Percentiles rank a stretch among this genome's conserved stretches.
Evolutionary conservation across 768 basidiomycete species (phyloP).

Genomic region (Phallus indusiatus): DNA sequence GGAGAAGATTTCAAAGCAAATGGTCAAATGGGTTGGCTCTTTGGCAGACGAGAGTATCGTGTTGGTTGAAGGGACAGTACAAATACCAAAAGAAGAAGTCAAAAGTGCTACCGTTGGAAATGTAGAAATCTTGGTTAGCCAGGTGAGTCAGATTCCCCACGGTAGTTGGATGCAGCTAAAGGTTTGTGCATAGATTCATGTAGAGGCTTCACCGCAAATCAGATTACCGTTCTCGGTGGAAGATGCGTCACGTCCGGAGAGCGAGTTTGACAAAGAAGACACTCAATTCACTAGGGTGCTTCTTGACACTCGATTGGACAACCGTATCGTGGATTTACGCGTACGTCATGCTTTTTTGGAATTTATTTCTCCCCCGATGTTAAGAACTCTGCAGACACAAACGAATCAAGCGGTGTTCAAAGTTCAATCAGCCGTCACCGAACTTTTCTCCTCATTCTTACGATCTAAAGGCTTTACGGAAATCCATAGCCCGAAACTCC

Average conservation of each 20-base stretch:
- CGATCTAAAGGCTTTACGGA: constrained; percentile 72
- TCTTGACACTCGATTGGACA: constrained; percentile 90
- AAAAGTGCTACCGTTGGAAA: constrained; percentile 85
- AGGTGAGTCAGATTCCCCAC: constrained; percentile 39
- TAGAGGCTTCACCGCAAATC: constrained; percentile 68
- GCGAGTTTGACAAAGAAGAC: constrained; percentile 50
- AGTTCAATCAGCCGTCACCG: constrained; percentile 80
- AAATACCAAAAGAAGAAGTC: constrained; percentile 72
- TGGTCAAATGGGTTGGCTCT: constrained; percentile 85
- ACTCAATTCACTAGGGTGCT: constrained; percentile 71
- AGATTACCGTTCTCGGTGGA: constrained; percentile 87
- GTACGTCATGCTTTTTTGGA: constrained; percentile 33
- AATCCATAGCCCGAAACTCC: constrained; percentile 96
- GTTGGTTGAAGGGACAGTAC: constrained; percentile 75
- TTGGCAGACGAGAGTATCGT: constrained; percentile 85
- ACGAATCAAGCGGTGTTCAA: constrained; percentile 96
- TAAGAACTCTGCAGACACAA: constrained; percentile 51
- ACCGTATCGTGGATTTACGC: constrained; percentile 87
- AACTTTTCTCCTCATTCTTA: constrained; percentile 80
- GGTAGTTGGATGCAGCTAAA: not conserved
- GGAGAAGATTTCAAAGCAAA: constrained; percentile 85
- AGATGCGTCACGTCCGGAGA: constrained; percentile 81
- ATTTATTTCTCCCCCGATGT: not conserved
- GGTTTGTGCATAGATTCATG: constrained; percentile 50
- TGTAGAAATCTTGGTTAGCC: constrained; percentile 75